These are phyloP conservation scores for Entomortierella parvispora DNA, from an alignment of 192 early-diverging fungal genomes.

Conservation along the genomic window DNA sequence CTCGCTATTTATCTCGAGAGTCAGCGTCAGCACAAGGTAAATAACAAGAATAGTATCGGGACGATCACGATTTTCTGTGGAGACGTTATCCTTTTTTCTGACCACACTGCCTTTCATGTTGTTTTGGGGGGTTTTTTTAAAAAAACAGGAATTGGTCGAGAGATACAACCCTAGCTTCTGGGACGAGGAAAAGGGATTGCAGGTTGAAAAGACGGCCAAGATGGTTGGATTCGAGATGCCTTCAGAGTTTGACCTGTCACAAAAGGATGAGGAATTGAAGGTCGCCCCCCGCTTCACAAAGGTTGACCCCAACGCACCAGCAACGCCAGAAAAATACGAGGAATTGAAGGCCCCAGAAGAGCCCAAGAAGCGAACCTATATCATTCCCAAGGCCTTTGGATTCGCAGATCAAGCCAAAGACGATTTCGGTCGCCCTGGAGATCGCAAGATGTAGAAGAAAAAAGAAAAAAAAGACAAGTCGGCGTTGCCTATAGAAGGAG, in stretches of 20 bases:
- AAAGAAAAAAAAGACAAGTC: neutral
- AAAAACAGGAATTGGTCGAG: constrained; percentile 40
- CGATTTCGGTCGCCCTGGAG: constrained; percentile 45
- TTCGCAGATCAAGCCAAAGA: constrained; percentile 42
- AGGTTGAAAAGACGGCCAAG: constrained; percentile 48
- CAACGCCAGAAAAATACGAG: constrained; percentile 21
- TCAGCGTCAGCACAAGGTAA: constrained; percentile 43
- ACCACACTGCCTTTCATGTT: neutral
- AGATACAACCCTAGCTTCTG: constrained; percentile 50
- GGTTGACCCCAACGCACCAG: neutral
- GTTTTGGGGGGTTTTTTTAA: neutral
- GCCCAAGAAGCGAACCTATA: constrained; percentile 47
- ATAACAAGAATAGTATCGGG: neutral
- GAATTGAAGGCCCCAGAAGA: constrained; percentile 26
- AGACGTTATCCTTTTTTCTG: too few relatives aligned
- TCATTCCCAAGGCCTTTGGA: constrained; percentile 51
- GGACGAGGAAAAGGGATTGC: constrained; percentile 50
- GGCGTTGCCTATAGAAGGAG: neutral
- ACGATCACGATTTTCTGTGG: too few relatives aligned
- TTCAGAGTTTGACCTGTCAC: constrained; percentile 19
- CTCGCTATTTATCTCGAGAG: constrained; percentile 41
- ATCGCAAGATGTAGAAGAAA: constrained; percentile 38
- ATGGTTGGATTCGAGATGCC: constrained; percentile 54
- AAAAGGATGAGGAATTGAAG: constrained; percentile 18
- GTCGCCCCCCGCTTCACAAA: constrained; percentile 27